These are phyloP conservation scores for Pachysolen tannophilus DNA, from an alignment of 805 yeast genomes.

Conservation along the genomic window DNA sequence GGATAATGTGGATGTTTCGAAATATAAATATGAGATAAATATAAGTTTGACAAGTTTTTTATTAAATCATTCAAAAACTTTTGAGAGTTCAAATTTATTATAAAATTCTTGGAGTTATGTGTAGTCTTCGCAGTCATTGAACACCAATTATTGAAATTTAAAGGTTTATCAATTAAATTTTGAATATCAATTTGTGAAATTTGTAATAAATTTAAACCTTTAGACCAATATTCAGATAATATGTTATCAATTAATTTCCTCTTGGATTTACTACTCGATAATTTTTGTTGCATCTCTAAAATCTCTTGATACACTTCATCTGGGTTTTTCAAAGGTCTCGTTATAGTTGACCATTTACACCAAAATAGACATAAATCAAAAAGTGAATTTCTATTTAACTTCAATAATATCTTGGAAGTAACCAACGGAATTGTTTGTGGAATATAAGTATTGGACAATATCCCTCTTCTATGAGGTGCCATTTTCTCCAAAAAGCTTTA, in stretches of 20 bases:
- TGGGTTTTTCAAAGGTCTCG: conserved; percentile 15
- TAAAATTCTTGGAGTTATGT: conserved; percentile 17
- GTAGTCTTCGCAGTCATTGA: conserved; percentile 37
- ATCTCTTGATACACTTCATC: conserved; percentile 12
- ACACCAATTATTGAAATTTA: conserved; percentile 35
- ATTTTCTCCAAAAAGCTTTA: too few relatives aligned
- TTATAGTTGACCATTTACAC: conserved; percentile 23
- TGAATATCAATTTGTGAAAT: conserved; percentile 67
- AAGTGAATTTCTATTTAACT: conserved; percentile 20
- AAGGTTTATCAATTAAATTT: conserved; percentile 50
- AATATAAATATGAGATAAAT: conserved; percentile 56
- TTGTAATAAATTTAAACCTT: conserved; percentile 57
- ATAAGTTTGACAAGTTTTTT: conserved; percentile 39
- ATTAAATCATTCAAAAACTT: conserved; percentile 41
- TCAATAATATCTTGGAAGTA: conserved; percentile 18
- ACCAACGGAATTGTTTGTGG: conserved; percentile 19
- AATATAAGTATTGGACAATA: conserved; percentile 24
- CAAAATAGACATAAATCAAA: conserved; percentile 24
- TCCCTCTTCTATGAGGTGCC: conserved; percentile 15
- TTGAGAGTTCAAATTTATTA: conserved; percentile 39
- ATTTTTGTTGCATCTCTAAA: conserved; percentile 2
- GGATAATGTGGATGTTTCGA: conserved; percentile 61
- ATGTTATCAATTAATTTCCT: conserved; percentile 33
- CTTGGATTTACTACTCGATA: conserved; percentile 17
- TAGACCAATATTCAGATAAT: conserved; percentile 42